Evolutionary conservation across 2,329 filamentous ascomycete species (phyloP).

Genomic region (Cytospora mali): DNA sequence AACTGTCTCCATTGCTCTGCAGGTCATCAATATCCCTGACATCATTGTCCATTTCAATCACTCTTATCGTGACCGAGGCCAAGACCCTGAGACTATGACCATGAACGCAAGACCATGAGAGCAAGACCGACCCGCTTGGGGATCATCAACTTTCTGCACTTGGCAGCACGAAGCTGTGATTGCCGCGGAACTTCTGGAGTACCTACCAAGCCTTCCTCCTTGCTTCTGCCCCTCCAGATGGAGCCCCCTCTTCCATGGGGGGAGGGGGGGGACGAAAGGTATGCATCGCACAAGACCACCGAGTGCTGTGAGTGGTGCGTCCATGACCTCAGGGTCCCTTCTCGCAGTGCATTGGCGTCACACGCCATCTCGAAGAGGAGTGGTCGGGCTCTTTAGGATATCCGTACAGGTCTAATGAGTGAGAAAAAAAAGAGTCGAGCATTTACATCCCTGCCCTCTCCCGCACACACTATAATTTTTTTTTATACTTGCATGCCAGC

Average conservation of each 20-base stretch:
- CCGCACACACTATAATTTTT: neutral
- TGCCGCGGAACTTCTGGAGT: no score
- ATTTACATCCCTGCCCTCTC: neutral
- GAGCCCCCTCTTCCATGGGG: neutral
- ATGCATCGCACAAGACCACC: neutral
- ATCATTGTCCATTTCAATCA: neutral
- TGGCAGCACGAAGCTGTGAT: neutral
- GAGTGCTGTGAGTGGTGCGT: conserved; percentile 1
- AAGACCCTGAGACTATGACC: neutral
- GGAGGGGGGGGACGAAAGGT: no score
- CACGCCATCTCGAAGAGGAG: conserved; percentile 1
- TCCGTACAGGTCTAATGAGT: neutral
- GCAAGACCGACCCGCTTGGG: no score
- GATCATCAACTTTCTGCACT: neutral
- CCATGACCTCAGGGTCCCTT: conserved; percentile 2
- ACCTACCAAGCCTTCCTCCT: neutral
- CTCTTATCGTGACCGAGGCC: neutral
- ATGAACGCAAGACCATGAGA: neutral
- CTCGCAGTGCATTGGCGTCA: neutral
- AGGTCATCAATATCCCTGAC: neutral
- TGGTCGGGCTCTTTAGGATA: neutral
- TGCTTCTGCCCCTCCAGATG: neutral
- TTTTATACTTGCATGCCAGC: neutral
- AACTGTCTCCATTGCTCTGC: neutral
- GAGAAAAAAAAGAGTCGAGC: no score